A percentile compares a stretch with the other conserved stretches of the same genome.
Conservation (phyloP, 352 stramenopile species). For the Globisporangium spinosum region DNA sequence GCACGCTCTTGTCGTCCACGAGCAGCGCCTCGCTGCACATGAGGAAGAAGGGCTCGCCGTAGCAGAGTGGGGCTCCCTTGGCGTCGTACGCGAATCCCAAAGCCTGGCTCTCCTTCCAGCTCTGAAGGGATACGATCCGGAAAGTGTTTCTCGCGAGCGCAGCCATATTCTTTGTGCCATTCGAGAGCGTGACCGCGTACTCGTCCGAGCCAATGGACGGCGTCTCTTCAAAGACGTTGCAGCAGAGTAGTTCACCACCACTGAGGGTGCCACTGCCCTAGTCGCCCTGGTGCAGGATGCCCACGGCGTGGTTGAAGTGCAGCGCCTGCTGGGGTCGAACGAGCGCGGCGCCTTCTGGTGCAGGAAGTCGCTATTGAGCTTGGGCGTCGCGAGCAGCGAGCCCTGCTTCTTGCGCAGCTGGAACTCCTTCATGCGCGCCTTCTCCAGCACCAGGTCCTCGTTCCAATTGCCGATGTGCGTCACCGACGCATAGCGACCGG, state of each 20-base stretch:
- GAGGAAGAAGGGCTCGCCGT: slow-evolving; percentile 80
- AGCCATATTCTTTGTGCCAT: background rate
- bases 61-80: slow-evolving; percentile 39
- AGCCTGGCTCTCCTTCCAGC: slow-evolving; percentile 34
- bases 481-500: slow-evolving; percentile 67
- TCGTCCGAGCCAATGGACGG: slow-evolving; percentile 74
- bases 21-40: slow-evolving; percentile 78
- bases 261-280: slow-evolving; percentile 13
- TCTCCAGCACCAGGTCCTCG: slow-evolving; percentile 86
- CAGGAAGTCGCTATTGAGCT: slow-evolving; percentile 73
- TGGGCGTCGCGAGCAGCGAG: slow-evolving; percentile 74
- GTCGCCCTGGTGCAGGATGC: slow-evolving; percentile 49
- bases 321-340: slow-evolving; percentile 36
- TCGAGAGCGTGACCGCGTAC: slow-evolving; percentile 55
- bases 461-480: slow-evolving; percentile 90
- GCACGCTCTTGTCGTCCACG: slow-evolving; percentile 67
- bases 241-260: slow-evolving; percentile 32
- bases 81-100: slow-evolving; percentile 21
- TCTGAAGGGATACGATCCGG: slow-evolving; percentile 49
- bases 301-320: slow-evolving; percentile 56
- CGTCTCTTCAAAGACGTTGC: slow-evolving; percentile 84
- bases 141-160: slow-evolving; percentile 62
- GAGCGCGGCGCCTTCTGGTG: slow-evolving; percentile 61
- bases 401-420: slow-evolving; percentile 75
- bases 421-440: slow-evolving; percentile 84